Evolutionary conservation across 306 rosid species (phyloP).

Genomic region (Cucumis sativus): DNA sequence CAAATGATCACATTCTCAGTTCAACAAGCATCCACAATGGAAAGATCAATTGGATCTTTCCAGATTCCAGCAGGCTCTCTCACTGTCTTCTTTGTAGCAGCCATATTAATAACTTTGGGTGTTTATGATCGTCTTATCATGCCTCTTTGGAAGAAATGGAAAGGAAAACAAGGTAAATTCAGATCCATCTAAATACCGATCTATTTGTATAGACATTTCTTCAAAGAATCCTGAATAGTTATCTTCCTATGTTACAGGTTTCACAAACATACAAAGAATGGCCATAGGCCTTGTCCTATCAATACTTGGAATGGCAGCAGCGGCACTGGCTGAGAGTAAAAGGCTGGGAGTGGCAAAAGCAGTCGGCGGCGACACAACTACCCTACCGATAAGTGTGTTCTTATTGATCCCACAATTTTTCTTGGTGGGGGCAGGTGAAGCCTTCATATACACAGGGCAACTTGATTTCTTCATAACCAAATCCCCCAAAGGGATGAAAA

Average conservation of each 20-base stretch:
- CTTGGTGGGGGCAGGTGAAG: slow-evolving; percentile 88
- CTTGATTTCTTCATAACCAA: slow-evolving; percentile 89
- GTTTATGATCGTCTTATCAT: slow-evolving; percentile 66
- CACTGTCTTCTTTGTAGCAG: slow-evolving; percentile 76
- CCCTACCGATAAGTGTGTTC: slow-evolving; percentile 68
- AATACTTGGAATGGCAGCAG: slow-evolving; percentile 57
- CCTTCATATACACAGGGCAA: slow-evolving; percentile 92
- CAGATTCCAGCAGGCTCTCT: slow-evolving; percentile 96
- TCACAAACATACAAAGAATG: slow-evolving; percentile 62
- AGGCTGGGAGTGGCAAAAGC: slow-evolving; percentile 50
- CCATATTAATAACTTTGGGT: slow-evolving; percentile 60
- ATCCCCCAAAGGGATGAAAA: slow-evolving; percentile 92
- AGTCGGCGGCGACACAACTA: slow-evolving; percentile 1
- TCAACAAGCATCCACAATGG: slow-evolving; percentile 90
- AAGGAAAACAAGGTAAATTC: slow-evolving; percentile 64
- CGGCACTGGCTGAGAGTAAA: slow-evolving; percentile 47
- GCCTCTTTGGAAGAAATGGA: slow-evolving; percentile 75
- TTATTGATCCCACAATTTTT: slow-evolving; percentile 73
- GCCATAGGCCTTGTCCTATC: slow-evolving; percentile 70
- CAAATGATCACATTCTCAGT: slow-evolving; percentile 93
- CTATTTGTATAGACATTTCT: background rate
- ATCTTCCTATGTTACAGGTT: slow-evolving; percentile 33
- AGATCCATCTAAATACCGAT: background rate
- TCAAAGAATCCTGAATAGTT: background rate
- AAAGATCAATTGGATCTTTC: slow-evolving; percentile 45